Percentiles rank a stretch among this genome's conserved stretches.
These are phyloP conservation scores for Zizania latifolia DNA, from an alignment of 176 grass and related monocot genomes.

Conservation along the genomic window DNA sequence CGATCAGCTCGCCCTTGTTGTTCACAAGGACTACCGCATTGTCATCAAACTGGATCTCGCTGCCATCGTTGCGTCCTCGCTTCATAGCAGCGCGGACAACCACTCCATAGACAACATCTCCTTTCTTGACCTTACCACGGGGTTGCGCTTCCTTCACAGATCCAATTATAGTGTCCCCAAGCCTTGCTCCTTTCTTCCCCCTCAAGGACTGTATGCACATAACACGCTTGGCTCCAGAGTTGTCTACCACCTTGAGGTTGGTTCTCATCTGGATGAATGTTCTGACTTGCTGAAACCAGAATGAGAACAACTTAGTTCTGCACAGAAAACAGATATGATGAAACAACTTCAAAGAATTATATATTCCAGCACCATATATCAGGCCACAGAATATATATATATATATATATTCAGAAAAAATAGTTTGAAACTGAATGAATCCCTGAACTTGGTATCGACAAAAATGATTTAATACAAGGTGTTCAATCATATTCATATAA, in stretches of 20 bases:
- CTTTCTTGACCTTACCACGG: slow-evolving; percentile 94
- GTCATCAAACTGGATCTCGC: slow-evolving; percentile 85
- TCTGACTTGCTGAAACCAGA: slow-evolving; percentile 78
- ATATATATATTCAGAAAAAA: too few species aligned
- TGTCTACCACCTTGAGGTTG: slow-evolving; percentile 92
- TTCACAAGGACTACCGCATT: slow-evolving; percentile 82
- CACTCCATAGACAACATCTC: slow-evolving; percentile 93
- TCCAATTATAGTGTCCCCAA: slow-evolving; percentile 78
- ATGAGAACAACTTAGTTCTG: background rate
- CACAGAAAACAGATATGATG: background rate
- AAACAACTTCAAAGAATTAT: background rate
- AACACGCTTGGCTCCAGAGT: slow-evolving; percentile 92
- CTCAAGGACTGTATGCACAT: slow-evolving; percentile 92
- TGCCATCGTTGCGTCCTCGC: slow-evolving; percentile 65
- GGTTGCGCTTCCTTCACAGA: slow-evolving; percentile 96
- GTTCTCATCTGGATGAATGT: slow-evolving; percentile 99
- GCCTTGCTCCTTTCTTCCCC: slow-evolving; percentile 70
- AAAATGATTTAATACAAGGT: background rate
- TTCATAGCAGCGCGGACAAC: slow-evolving; percentile 96
- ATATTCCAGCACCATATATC: background rate
- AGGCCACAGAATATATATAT: background rate
- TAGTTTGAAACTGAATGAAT: background rate
- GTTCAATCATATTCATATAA: background rate
- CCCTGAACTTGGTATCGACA: background rate
- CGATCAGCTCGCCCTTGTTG: slow-evolving; percentile 93